These are phyloP conservation scores for Yamadazyma ubonensis DNA, from an alignment of 805 yeast species.

Conservation along the genomic window DNA sequence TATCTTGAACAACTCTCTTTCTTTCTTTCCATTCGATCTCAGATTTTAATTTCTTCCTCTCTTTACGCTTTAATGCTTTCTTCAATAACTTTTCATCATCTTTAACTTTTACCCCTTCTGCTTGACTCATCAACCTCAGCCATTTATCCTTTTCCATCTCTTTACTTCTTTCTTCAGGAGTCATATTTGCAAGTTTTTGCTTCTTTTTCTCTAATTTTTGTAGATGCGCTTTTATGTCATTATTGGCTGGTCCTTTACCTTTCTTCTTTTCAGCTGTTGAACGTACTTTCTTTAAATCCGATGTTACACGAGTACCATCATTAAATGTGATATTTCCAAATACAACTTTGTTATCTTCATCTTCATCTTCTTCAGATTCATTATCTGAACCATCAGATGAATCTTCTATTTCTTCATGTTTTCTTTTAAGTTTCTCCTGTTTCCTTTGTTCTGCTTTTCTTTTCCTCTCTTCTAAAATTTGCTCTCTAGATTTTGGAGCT, in stretches of 20 bases:
- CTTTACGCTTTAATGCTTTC: slow-evolving; percentile 82
- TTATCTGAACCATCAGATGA: slow-evolving; percentile 28
- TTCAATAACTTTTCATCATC: slow-evolving; percentile 88
- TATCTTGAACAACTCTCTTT: slow-evolving; percentile 72
- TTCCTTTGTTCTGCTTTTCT: slow-evolving; percentile 45
- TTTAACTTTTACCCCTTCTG: slow-evolving; percentile 83
- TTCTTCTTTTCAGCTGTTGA: slow-evolving; percentile 47
- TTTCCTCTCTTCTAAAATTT: slow-evolving; percentile 64
- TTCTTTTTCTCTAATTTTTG: slow-evolving; percentile 72
- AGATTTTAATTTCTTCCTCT: slow-evolving; percentile 77
- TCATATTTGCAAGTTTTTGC: slow-evolving; percentile 56
- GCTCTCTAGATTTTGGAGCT: slow-evolving; percentile 83
- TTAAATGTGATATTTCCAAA: slow-evolving; percentile 80
- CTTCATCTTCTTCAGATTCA: slow-evolving; percentile 31
- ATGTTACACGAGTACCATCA: slow-evolving; percentile 77
- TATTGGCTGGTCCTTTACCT: slow-evolving; percentile 79
- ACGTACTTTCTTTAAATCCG: slow-evolving; percentile 62
- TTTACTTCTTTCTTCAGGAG: slow-evolving; percentile 58
- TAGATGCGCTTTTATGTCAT: slow-evolving; percentile 83
- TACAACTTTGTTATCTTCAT: slow-evolving; percentile 48
- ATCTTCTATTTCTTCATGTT: slow-evolving; percentile 43
- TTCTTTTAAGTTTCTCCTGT: slow-evolving; percentile 44
- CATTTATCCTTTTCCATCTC: slow-evolving; percentile 75
- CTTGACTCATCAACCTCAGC: slow-evolving; percentile 79
- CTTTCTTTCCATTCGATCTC: slow-evolving; percentile 93